Evolutionary conservation across 2,329 filamentous ascomycete species (phyloP).

Genomic region (Sporothrix inflata): DNA sequence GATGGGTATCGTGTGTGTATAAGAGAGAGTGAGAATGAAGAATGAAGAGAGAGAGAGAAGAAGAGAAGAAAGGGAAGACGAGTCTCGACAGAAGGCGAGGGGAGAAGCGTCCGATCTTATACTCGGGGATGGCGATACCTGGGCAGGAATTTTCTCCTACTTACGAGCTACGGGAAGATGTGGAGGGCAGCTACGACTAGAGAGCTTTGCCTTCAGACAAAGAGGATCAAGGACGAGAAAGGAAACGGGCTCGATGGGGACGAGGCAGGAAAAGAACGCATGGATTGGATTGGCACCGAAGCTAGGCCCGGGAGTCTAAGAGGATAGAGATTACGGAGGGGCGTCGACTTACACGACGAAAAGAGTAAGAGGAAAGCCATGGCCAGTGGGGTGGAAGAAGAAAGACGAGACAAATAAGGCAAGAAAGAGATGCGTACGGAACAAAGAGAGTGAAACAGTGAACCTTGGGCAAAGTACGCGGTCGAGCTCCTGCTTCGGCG

Average conservation of each 20-base stretch:
- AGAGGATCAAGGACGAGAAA: slow-evolving; percentile 3
- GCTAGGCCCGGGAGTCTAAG: slow-evolving; percentile 2
- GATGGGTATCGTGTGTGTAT: neutral
- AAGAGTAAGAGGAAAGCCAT: slow-evolving; percentile 26
- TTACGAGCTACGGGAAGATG: slow-evolving; percentile 6
- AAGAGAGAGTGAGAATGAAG: neutral
- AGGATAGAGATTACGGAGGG: slow-evolving; percentile 14
- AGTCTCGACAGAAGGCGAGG: slow-evolving; percentile 6
- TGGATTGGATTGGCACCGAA: slow-evolving; percentile 7
- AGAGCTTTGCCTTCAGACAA: slow-evolving; percentile 15
- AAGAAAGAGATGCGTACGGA: neutral
- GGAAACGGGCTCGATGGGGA: neutral
- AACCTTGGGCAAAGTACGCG: neutral
- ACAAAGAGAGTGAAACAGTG: neutral
- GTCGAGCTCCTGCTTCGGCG: slow-evolving; percentile 31
- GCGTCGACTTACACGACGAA: slow-evolving; percentile 29
- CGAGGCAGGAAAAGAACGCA: slow-evolving; percentile 21
- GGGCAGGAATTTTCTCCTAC: neutral
- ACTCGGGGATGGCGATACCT: slow-evolving; percentile 20
- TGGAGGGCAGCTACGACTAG: slow-evolving; percentile 15
- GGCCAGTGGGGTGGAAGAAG: neutral
- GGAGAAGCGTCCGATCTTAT: slow-evolving; percentile 26
- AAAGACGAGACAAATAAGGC: neutral
- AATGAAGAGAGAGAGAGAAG: neutral
- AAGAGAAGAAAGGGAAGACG: slow-evolving; percentile 6